phyloP scores from a whole-genome alignment of 2,329 filamentous ascomycete genomes.

The Diplodia seriata region DNA sequence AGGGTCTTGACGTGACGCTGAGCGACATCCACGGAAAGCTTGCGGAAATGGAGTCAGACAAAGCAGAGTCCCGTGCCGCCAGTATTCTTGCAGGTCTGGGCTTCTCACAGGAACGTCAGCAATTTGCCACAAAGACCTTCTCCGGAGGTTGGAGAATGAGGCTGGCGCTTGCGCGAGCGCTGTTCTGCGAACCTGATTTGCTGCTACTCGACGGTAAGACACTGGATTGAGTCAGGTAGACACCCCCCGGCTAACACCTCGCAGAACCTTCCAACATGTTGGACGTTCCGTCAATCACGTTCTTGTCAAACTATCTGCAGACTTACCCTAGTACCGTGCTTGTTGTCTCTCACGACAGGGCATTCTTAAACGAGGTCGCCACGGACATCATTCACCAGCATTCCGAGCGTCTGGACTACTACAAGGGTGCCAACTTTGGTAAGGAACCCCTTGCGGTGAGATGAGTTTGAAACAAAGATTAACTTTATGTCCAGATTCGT shows the following conservation, averaged over 20 bases:
- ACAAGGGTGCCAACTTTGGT: slow-evolving; percentile 92
- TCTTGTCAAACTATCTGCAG: slow-evolving; percentile 95
- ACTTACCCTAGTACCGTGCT: slow-evolving; percentile 92
- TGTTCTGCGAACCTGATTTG: slow-evolving; percentile 97
- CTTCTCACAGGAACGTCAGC: slow-evolving; percentile 91
- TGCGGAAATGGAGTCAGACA: slow-evolving; percentile 98
- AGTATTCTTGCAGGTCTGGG: slow-evolving; percentile 96
- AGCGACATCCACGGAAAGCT: slow-evolving; percentile 91
- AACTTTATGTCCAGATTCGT: slow-evolving; percentile 66
- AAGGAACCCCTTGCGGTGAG: slow-evolving; percentile 36
- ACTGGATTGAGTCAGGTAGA: slow-evolving; percentile 18
- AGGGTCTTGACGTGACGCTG: slow-evolving; percentile 87
- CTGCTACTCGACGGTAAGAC: slow-evolving; percentile 77
- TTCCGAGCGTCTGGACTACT: slow-evolving; percentile 96
- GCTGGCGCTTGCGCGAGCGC: slow-evolving; percentile 87
- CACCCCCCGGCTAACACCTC: slow-evolving; percentile 21
- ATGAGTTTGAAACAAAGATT: slow-evolving; percentile 30
- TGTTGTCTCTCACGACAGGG: slow-evolving; percentile 97
- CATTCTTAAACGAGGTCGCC: slow-evolving; percentile 98
- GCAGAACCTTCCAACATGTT: slow-evolving; percentile 99
- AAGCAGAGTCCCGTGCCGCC: slow-evolving; percentile 92
- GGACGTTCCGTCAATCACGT: slow-evolving; percentile 99
- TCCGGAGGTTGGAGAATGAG: slow-evolving; percentile 99
- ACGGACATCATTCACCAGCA: slow-evolving; percentile 99
- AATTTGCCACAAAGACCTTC: slow-evolving; percentile 94